These are phyloP conservation scores for Pholiota microspora DNA, from an alignment of 768 basidiomycete species.

Conservation along the genomic window DNA sequence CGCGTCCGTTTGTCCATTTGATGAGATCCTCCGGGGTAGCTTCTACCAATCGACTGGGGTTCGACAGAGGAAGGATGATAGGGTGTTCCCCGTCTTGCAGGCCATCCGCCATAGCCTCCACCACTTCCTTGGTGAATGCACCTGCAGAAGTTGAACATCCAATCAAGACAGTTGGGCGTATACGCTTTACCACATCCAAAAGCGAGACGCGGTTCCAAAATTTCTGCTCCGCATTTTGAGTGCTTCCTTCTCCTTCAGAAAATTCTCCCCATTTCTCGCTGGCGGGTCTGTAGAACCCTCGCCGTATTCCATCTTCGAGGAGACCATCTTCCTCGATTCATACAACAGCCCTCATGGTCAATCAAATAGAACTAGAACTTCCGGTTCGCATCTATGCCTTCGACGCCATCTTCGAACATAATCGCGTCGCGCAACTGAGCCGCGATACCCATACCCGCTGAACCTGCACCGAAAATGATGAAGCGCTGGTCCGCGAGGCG, in stretches of 20 bases:
- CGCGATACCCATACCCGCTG: conserved; percentile 80
- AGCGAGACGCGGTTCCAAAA: conserved; percentile 46
- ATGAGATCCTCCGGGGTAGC: conserved; percentile 68
- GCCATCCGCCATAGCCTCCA: conserved; percentile 57
- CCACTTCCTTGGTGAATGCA: conserved; percentile 74
- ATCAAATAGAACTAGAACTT: conserved; percentile 77
- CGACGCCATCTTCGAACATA: conserved; percentile 48
- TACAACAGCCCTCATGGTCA: conserved; percentile 46
- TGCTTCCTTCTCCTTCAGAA: background rate
- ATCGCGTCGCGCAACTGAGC: conserved; percentile 78
- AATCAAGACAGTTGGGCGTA: conserved; percentile 81
- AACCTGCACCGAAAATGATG: conserved; percentile 78
- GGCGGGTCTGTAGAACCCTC: conserved; percentile 55
- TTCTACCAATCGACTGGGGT: conserved; percentile 78
- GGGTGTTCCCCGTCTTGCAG: conserved; percentile 62
- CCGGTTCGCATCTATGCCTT: conserved; percentile 55
- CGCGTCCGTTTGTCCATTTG: conserved; percentile 78
- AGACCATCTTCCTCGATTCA: conserved; percentile 23
- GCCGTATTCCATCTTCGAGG: conserved; percentile 26
- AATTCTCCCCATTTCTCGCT: conserved; percentile 30
- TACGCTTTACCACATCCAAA: conserved; percentile 66
- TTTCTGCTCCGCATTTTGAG: conserved; percentile 14
- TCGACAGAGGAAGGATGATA: conserved; percentile 82
- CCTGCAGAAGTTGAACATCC: conserved; percentile 80
- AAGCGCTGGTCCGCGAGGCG: conserved; percentile 36